Percentiles rank a stretch among this genome's conserved stretches.
phyloP scores from a whole-genome alignment of 2,329 filamentous ascomycete genomes.

The Chrysosporium keratinophilum region DNA sequence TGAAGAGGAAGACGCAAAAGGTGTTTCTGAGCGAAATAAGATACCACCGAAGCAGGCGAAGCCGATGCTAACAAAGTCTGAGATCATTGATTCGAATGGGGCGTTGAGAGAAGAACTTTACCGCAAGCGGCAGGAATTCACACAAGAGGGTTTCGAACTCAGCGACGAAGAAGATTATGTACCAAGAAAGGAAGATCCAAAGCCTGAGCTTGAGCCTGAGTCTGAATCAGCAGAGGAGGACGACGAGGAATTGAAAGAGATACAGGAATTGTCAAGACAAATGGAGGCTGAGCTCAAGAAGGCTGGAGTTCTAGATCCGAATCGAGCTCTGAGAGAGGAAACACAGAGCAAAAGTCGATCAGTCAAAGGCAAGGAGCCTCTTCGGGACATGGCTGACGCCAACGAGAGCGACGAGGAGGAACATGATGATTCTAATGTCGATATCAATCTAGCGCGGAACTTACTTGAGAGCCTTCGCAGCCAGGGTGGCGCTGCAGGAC shows the following conservation, averaged over 20 bases:
- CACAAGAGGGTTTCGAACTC: constrained; percentile 19
- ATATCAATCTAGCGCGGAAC: constrained; percentile 83
- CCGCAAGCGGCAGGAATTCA: not conserved
- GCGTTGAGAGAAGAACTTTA: constrained; percentile 4
- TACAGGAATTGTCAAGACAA: constrained; percentile 35
- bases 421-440: constrained; percentile 55
- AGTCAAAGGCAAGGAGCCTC: constrained; percentile 25
- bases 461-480: constrained; percentile 86
- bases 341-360: constrained; percentile 17
- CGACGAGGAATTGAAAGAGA: constrained; percentile 47
- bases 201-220: too few species aligned
- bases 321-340: constrained; percentile 19
- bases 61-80: constrained; percentile 35
- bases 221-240: constrained; percentile 32
- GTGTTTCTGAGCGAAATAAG: constrained; percentile 22
- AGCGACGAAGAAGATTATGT: constrained; percentile 32
- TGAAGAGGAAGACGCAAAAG: constrained; percentile 42
- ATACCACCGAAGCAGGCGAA: not conserved
- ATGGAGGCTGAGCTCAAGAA: constrained; percentile 41
- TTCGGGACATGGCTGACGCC: constrained; percentile 17
- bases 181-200: constrained; percentile 30
- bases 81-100: constrained; percentile 2
- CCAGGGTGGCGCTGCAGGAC: constrained; percentile 74
- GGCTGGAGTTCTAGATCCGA: constrained; percentile 36
- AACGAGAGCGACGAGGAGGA: constrained; percentile 20